These are phyloP conservation scores for Corylus avellana DNA, from an alignment of 306 rosid species.

Conservation along the genomic window DNA sequence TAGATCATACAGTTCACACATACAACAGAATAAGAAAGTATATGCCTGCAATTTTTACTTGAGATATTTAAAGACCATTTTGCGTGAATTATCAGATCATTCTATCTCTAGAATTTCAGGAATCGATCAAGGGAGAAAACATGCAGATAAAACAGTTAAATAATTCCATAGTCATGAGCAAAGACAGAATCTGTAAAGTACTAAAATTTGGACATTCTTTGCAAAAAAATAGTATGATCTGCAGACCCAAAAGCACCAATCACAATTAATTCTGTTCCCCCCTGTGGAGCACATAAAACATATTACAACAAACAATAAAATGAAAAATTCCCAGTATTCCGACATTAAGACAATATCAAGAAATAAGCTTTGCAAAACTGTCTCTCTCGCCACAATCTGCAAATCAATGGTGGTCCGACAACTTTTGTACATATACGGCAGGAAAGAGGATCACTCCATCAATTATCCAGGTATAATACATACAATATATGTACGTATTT, in stretches of 20 bases:
- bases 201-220: not conserved
- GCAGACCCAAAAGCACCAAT: not conserved
- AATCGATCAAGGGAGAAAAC: not conserved
- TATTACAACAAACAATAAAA: not conserved
- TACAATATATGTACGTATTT: not conserved
- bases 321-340: not conserved
- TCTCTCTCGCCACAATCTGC: not conserved
- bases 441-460: not conserved
- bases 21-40: not conserved
- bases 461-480: not conserved
- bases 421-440: not conserved
- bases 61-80: not conserved
- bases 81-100: not conserved
- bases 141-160: not conserved
- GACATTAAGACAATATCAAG: not conserved
- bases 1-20: not conserved
- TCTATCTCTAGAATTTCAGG: not conserved
- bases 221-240: not conserved
- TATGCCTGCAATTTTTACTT: not conserved
- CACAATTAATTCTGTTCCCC: not conserved
- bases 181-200: not conserved
- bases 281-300: not conserved
- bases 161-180: not conserved
- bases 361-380: not conserved
- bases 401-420: not conserved